Evolutionary conservation across 2,329 filamentous ascomycete genomes (phyloP).

Genomic region (Aspergillus piperis): DNA sequence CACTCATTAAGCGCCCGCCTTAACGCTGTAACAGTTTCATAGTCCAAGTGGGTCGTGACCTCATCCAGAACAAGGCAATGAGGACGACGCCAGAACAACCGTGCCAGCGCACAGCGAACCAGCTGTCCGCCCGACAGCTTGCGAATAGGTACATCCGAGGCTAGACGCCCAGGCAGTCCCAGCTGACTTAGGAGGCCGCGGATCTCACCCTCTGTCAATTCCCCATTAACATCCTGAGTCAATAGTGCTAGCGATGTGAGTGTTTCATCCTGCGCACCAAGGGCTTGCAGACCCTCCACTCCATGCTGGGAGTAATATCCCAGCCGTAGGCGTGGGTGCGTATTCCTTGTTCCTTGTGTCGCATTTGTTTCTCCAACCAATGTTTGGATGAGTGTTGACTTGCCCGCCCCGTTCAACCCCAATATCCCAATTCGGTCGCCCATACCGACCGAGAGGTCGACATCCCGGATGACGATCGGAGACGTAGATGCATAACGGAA

Average conservation of each 20-base stretch:
- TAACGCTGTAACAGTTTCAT: conserved; percentile 74
- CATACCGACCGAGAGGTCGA: conserved; percentile 69
- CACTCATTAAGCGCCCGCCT: conserved; percentile 66
- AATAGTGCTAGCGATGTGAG: conserved; percentile 69
- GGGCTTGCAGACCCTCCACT: conserved; percentile 65
- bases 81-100: conserved; percentile 67
- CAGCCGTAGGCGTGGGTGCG: conserved; percentile 68
- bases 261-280: conserved; percentile 53
- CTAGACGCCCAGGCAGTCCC: conserved; percentile 68
- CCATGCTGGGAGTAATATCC: conserved; percentile 82
- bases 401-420: conserved; percentile 79
- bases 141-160: conserved; percentile 71
- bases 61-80: conserved; percentile 78
- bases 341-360: conserved; percentile 61
- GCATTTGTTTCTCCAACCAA: conserved; percentile 64
- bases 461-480: conserved; percentile 58
- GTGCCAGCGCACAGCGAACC: conserved; percentile 66
- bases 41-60: conserved; percentile 82
- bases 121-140: conserved; percentile 79
- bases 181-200: conserved; percentile 68
- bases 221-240: conserved; percentile 54
- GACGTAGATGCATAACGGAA: conserved; percentile 61
- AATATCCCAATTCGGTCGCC: conserved; percentile 74
- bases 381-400: conserved; percentile 74
- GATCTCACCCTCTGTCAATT: conserved; percentile 66